phyloP scores from a whole-genome alignment of 2,329 filamentous ascomycete genomes.

The Claviceps arundinis region DNA sequence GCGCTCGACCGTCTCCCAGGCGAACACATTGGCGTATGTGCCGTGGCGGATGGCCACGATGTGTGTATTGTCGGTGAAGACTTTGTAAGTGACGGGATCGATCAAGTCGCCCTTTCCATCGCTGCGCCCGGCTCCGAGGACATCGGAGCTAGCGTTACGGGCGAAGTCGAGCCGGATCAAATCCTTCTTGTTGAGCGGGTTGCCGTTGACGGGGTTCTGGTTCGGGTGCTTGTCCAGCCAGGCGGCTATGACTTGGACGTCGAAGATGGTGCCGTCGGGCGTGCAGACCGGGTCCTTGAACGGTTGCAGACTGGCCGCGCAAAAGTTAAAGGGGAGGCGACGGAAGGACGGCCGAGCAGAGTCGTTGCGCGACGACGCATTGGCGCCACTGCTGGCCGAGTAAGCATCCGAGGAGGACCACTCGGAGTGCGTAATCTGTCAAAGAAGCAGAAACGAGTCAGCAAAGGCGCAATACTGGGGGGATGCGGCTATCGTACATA shows the following conservation, averaged over 20 bases:
- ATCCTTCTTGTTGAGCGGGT: constrained; percentile 65
- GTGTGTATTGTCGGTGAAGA: constrained; percentile 96
- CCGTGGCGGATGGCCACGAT: constrained; percentile 74
- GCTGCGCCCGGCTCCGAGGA: constrained; percentile 31
- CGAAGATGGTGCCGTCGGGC: constrained; percentile 74
- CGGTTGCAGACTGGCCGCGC: constrained; percentile 87
- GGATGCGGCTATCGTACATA: constrained; percentile 19
- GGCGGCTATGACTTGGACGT: constrained; percentile 82
- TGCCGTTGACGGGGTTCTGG: constrained; percentile 80
- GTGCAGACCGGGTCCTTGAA: constrained; percentile 95
- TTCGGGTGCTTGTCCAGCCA: constrained; percentile 83
- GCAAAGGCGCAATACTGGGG: not conserved
- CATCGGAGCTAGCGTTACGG: constrained; percentile 64
- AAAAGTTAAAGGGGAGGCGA: constrained; percentile 94
- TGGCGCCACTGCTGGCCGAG: constrained; percentile 51
- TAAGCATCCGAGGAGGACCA: constrained; percentile 89
- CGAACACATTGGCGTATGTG: constrained; percentile 86
- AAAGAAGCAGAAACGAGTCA: constrained; percentile 2
- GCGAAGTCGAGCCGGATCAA: constrained; percentile 84
- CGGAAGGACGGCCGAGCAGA: constrained; percentile 50
- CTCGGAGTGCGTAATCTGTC: constrained; percentile 82
- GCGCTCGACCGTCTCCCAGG: constrained; percentile 87
- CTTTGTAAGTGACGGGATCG: constrained; percentile 93
- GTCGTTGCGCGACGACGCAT: constrained; percentile 22
- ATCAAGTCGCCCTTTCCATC: constrained; percentile 66